Conservation (phyloP, 108 stramenopile species). For the Nitzschia sp. region DNA sequence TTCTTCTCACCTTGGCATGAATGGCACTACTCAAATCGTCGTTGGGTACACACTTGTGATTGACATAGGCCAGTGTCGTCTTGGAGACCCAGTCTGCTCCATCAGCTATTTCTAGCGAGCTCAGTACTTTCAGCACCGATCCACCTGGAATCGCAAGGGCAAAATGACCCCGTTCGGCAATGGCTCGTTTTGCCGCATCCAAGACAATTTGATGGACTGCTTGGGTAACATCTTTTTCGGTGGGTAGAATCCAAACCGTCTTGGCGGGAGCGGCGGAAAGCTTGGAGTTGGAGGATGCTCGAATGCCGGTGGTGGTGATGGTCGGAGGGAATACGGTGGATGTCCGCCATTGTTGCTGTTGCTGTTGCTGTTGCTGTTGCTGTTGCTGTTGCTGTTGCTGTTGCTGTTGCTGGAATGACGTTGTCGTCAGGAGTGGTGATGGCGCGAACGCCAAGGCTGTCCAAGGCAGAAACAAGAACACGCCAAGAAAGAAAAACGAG, state of each 20-base stretch:
- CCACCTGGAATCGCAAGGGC: conserved; percentile 84
- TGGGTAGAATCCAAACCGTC: neutral
- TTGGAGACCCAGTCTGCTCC: conserved; percentile 47
- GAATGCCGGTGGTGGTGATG: too few relatives aligned
- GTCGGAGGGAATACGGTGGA: too few relatives aligned
- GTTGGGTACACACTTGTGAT: conserved; percentile 79
- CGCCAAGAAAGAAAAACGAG: too few relatives aligned
- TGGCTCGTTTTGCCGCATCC: conserved; percentile 51
- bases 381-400: too few relatives aligned
- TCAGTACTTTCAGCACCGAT: conserved; percentile 74
- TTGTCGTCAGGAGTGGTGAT: too few relatives aligned
- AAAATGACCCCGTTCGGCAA: conserved; percentile 59
- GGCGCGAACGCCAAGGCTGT: too few relatives aligned
- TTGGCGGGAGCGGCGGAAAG: conserved; percentile 4
- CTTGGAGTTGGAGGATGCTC: too few relatives aligned
- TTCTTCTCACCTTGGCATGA: conserved; percentile 84
- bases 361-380: too few relatives aligned
- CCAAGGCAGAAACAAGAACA: too few relatives aligned
- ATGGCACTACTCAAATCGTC: conserved; percentile 59
- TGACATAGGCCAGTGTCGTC: conserved; percentile 76
- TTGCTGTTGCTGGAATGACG: too few relatives aligned
- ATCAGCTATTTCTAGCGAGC: conserved; percentile 2
- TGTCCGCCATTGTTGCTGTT: too few relatives aligned
- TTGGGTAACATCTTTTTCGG: conserved; percentile 16
- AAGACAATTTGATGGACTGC: conserved; percentile 31